phyloP scores from a whole-genome alignment of 2,329 filamentous ascomycete genomes.

The Aureobasidium sp. region DNA sequence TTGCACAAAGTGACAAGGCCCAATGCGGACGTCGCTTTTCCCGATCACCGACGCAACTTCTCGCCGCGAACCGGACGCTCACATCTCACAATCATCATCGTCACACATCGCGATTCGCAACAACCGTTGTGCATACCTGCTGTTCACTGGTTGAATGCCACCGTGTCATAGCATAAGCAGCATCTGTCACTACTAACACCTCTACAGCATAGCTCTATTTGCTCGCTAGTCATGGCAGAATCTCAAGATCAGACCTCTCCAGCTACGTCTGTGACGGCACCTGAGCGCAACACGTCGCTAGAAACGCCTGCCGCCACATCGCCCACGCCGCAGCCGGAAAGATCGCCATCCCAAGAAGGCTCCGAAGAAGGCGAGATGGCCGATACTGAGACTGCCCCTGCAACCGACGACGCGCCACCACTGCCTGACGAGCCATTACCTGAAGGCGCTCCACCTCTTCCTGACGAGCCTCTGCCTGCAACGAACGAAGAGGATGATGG shows the following conservation, averaged over 20 bases:
- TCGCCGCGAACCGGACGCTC: background rate
- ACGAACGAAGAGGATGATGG: conserved; percentile 51
- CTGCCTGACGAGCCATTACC: conserved; percentile 18
- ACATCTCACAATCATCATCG: background rate
- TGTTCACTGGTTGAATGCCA: background rate
- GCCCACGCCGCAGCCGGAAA: background rate
- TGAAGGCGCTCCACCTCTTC: conserved; percentile 30
- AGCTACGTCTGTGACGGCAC: background rate
- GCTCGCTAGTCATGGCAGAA: conserved; percentile 13
- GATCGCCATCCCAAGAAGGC: conserved; percentile 5
- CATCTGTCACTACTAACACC: conserved; percentile 3
- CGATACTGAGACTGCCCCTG: conserved; percentile 19
- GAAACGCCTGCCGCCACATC: background rate
- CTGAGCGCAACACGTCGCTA: background rate
- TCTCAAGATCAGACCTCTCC: background rate
- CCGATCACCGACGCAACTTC: background rate
- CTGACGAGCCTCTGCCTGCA: conserved; percentile 45
- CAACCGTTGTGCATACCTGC: background rate
- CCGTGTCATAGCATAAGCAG: background rate
- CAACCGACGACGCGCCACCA: conserved; percentile 19
- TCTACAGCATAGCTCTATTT: background rate
- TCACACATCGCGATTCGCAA: background rate
- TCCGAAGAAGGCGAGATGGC: conserved; percentile 18
- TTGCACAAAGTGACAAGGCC: background rate
- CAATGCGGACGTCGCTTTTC: background rate